Evolutionary conservation across 805 yeast species (phyloP).

Genomic region (Hemisphaericaspora nanyangensis): DNA sequence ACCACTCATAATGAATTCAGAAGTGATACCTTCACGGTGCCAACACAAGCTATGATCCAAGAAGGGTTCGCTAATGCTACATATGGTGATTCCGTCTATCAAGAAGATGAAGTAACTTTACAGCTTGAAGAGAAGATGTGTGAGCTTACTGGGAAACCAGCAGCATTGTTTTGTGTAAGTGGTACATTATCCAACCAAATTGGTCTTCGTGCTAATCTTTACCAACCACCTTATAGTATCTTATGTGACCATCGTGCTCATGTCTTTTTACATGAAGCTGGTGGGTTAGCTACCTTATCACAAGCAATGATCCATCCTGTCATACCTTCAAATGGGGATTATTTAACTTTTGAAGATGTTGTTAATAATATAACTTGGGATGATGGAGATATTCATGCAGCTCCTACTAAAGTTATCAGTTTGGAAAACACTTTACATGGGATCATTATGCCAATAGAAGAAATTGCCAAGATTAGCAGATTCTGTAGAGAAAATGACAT

Average conservation of each 20-base stretch:
- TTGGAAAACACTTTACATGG: constrained; percentile 44
- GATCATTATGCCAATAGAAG: constrained; percentile 37
- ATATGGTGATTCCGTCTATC: constrained; percentile 41
- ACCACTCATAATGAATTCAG: constrained; percentile 39
- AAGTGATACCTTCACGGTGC: constrained; percentile 85
- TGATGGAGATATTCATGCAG: constrained; percentile 42
- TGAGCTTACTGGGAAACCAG: constrained; percentile 34
- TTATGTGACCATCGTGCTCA: constrained; percentile 38
- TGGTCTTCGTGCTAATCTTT: constrained; percentile 33
- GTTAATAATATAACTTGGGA: constrained; percentile 35
- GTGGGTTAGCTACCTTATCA: constrained; percentile 40
- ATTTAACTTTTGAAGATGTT: constrained; percentile 36
- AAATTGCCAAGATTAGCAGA: constrained; percentile 30
- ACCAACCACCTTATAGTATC: constrained; percentile 40
- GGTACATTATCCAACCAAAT: constrained; percentile 43
- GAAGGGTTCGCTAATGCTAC: constrained; percentile 39
- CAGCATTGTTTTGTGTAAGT: constrained; percentile 38
- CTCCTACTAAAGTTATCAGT: constrained; percentile 42
- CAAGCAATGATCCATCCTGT: constrained; percentile 42
- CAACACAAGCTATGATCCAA: constrained; percentile 64
- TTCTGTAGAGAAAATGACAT: constrained; percentile 33
- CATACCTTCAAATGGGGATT: constrained; percentile 28
- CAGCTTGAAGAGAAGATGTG: constrained; percentile 33
- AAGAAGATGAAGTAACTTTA: constrained; percentile 34
- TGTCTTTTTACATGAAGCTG: constrained; percentile 37